Evolutionary conservation across 805 yeast species (phyloP), one percentile per base, ranked within the genome.

Genomic region (Lipomyces spencermartinsiae): DNA sequence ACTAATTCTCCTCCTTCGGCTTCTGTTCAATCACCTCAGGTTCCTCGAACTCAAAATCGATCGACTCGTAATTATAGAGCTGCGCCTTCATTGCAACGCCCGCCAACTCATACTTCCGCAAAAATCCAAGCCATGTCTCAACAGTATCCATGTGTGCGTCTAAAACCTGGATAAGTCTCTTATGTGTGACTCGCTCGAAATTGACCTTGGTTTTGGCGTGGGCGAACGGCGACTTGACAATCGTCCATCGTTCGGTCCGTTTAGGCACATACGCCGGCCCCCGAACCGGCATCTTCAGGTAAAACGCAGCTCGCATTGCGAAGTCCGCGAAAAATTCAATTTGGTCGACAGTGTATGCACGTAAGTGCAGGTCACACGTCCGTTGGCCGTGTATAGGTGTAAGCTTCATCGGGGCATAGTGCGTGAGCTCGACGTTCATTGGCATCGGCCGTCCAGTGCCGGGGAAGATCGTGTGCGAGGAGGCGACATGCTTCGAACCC

Each of bases 171-270:
- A 95, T 82, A 68, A 85, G 78, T 70, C 97, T 86, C 74, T 89
- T 87, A 78, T 87, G 91, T 0, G 98, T 95, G 60, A 86, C 84
- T 81, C 98, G 88, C 81, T 91, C 91, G 80, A 91, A 95, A 83
- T 94, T 95, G 81, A 94, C 97, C 81, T 95, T 95, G 9, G 95
- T 85, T 78, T 93, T 93, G 62, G 98, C 97, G 76, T 92, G 95
- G 25, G 91, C 97, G 78, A 95, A 95, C 1, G 98, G 98, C 2
- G 97, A 88, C 78, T 89, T 86, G 75, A 90, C 93, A 57, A 95
- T 97, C 0, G 99, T 95, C 92, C 97, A 94, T 73, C 93, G 86
- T 79, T 94, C 91, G 74, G 88, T 86, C 76, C 87, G 89, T 2
- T 90, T 87, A 71, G 87, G 89, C 71, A 86, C 78, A 60, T 88